Percentiles rank a stretch among this genome's conserved stretches.
These are phyloP conservation scores for Exophiala dermatitidis DNA, from an alignment of 2,329 filamentous ascomycete species.

Conservation along the genomic window DNA sequence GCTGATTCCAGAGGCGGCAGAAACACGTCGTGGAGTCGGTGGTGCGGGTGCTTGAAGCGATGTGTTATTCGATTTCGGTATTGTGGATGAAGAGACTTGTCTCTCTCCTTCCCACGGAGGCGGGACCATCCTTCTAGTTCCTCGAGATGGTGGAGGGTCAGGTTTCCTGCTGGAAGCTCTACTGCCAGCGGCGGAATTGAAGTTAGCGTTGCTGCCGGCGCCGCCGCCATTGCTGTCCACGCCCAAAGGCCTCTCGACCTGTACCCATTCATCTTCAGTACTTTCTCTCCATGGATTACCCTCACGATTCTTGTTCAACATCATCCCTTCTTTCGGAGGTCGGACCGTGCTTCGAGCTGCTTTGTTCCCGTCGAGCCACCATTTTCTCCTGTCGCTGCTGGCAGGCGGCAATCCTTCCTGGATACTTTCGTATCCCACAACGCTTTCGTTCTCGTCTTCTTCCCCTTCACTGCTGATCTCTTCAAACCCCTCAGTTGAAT, in stretches of 20 bases:
- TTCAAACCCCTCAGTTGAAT: constrained; percentile 54
- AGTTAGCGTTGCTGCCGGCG: too few species aligned
- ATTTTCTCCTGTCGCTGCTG: constrained; percentile 55
- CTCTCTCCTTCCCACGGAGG: constrained; percentile 20
- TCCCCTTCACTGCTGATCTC: constrained; percentile 34
- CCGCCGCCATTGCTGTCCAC: constrained; percentile 14
- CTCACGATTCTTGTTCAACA: constrained; percentile 65
- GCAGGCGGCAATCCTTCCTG: constrained; percentile 65
- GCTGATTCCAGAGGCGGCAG: neutral
- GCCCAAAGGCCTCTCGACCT: constrained; percentile 19
- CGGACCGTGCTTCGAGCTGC: constrained; percentile 66
- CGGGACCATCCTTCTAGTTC: constrained; percentile 16
- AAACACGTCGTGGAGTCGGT: constrained; percentile 8
- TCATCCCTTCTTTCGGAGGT: constrained; percentile 55
- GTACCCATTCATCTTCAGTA: constrained; percentile 75
- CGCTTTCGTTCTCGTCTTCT: constrained; percentile 58
- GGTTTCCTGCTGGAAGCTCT: constrained; percentile 29
- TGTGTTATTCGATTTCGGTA: constrained; percentile 1
- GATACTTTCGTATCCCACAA: constrained; percentile 73
- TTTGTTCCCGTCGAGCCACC: constrained; percentile 58
- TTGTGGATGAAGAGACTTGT: neutral
- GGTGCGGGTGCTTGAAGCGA: constrained; percentile 4
- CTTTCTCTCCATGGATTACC: constrained; percentile 68
- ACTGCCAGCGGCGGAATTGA: constrained; percentile 1
- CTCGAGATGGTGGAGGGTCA: constrained; percentile 21